Percentiles rank a stretch among this genome's conserved stretches.
Conservation (phyloP, 805 yeast genomes). For the Candida loeiensis region DNA sequence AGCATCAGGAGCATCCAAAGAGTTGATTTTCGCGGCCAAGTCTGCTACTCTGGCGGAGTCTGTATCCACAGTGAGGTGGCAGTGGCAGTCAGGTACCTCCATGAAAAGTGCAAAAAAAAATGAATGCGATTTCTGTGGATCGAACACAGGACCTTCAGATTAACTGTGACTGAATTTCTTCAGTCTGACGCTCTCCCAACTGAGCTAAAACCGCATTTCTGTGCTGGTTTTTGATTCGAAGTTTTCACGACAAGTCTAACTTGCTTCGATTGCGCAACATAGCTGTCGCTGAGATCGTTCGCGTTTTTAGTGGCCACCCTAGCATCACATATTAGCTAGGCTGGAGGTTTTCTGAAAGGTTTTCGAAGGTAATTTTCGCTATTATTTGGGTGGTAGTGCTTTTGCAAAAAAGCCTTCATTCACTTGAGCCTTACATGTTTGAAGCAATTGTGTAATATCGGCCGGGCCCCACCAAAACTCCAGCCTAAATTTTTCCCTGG, state of each 20-base stretch:
- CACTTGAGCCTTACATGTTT: too few relatives aligned
- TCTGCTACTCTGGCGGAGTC: conserved; percentile 8
- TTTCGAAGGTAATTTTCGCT: too few relatives aligned
- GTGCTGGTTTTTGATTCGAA: conserved; percentile 23
- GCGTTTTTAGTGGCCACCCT: too few relatives aligned
- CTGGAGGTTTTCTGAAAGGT: too few relatives aligned
- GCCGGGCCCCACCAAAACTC: neutral
- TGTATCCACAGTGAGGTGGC: conserved; percentile 28
- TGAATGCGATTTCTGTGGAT: conserved; percentile 68
- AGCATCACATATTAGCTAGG: too few relatives aligned
- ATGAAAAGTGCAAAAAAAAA: conserved; percentile 9
- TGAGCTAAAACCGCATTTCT: conserved; percentile 34
- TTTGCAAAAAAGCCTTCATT: too few relatives aligned
- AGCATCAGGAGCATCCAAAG: conserved; percentile 1
- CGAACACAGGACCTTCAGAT: conserved; percentile 88
- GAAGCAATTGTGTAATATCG: too few relatives aligned
- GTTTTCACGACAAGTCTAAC: too few relatives aligned
- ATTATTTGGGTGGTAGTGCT: too few relatives aligned
- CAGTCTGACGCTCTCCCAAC: conserved; percentile 41
- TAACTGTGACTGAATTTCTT: conserved; percentile 21
- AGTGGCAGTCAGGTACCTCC: conserved; percentile 29
- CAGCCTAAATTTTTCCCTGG: neutral
- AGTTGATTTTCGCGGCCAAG: conserved; percentile 12
- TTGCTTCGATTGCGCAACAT: too few relatives aligned
- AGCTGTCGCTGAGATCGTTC: too few relatives aligned